A percentile compares a stretch with the other conserved stretches of the same genome.
Conservation (phyloP, 148 eudicot species). For the Rhododendron williamsianum region DNA sequence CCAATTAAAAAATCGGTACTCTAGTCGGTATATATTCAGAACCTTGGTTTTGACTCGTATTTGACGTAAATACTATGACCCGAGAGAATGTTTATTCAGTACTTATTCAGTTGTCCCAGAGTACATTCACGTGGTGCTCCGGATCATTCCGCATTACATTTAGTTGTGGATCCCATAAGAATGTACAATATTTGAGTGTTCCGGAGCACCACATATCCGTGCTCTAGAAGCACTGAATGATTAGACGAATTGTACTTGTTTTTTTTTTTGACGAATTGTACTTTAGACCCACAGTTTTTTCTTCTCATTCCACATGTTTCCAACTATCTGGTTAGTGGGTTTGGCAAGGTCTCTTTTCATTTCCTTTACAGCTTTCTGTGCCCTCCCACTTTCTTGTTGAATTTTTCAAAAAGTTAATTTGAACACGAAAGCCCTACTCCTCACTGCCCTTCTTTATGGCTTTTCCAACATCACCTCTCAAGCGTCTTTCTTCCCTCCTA, state of each 20-base stretch:
- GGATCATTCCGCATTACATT: background rate
- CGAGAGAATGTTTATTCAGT: background rate
- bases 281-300: slow-evolving; percentile 1
- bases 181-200: background rate
- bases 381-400: background rate
- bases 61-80: background rate
- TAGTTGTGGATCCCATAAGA: background rate
- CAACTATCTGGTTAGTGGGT: background rate
- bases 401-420: slow-evolving; percentile 4
- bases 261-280: background rate
- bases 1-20: too few species aligned
- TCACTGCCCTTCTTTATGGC: background rate
- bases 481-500: background rate
- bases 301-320: slow-evolving; percentile 11
- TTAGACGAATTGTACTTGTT: background rate
- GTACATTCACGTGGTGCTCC: background rate
- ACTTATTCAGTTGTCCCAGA: too few species aligned
- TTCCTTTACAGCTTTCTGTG: slow-evolving; percentile 14
- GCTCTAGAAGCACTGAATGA: background rate
- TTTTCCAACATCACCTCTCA: slow-evolving; percentile 11
- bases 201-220: too few species aligned
- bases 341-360: slow-evolving; percentile 1
- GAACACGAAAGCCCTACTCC: background rate
- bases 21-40: too few species aligned
- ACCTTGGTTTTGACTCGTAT: background rate